Evolutionary conservation across 176 grass and related monocot genomes (phyloP).

Genomic region (Microstegium vimineum): DNA sequence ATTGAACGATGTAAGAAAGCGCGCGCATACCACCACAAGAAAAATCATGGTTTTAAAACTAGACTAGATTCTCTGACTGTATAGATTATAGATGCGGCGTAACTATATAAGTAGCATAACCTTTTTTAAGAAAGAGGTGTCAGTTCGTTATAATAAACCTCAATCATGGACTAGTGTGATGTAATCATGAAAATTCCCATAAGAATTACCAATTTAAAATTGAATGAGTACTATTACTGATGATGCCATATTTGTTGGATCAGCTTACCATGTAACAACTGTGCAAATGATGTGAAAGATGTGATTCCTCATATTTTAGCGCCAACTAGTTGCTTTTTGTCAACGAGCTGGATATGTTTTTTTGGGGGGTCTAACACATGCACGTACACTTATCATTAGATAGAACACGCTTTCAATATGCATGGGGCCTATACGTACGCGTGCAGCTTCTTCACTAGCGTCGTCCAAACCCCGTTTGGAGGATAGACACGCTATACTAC

Average conservation of each 20-base stretch:
- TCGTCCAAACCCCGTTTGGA: constrained; percentile 13
- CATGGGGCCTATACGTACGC: not conserved
- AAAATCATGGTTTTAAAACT: no score
- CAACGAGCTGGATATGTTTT: not conserved
- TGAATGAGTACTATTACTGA: not conserved
- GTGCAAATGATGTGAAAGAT: constrained; percentile 15
- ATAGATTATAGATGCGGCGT: not conserved
- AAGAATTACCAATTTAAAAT: not conserved
- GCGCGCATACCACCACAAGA: no score
- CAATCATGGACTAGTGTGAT: not conserved
- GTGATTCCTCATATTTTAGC: not conserved
- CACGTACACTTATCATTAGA: not conserved
- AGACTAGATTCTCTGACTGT: no score
- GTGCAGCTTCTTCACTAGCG: not conserved
- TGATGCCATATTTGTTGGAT: not conserved
- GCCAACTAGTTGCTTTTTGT: not conserved
- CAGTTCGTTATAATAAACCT: not conserved
- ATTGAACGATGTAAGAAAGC: no score
- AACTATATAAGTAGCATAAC: not conserved
- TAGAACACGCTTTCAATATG: not conserved
- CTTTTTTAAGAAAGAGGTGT: not conserved
- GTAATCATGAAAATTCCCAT: not conserved
- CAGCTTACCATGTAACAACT: not conserved
- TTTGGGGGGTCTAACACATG: not conserved
- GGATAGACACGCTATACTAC: not conserved